Evolutionary conservation across 176 grass and related monocot species (phyloP), one percentile per base, ranked within the genome.

Genomic region (Coix lacrymajobi): DNA sequence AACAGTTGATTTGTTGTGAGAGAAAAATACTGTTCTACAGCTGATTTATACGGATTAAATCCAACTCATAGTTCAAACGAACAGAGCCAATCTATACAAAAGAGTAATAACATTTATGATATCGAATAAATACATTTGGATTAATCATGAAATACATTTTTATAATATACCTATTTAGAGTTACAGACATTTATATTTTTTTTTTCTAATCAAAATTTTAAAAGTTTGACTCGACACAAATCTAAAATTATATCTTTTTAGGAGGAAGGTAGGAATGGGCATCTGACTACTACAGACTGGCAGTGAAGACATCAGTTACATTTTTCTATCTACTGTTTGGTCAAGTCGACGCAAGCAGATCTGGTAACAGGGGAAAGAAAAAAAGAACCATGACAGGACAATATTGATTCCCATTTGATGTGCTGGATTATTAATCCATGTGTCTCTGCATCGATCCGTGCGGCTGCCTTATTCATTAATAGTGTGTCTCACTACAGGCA

Each of bases 401-500:
- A 24, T 32, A 51, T 48, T 71, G 51, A 8, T n/a, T 68, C 26
- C 20, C 17, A 3, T 67, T 28, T 16, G 62, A 76, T 49, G 79
- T 52, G 43, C 34, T 68, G 71, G 17, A 61, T 75, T 79, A 17
- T 49, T 45, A 58, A 45, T 70, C 46, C 56, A 58, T 81, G 71
- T 13, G 1, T 62, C 40, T 65, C 41, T 70, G 64, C 58, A 32
- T 9, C 71, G 44, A 52, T 61, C 60, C 14, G 65, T 17, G 66
- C 44, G 56, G 45, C 34, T 82, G 43, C 78, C 40, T 77, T 25
- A 48, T 81, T 77, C 52, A 81, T n/a, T 20, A 60, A 77, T 5
- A 44, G 19, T 56, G 71, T 79, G 57, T 73, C 58, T 73, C 73
- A 57, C 10, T 11, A 26, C 65, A 73, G 31, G 65, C 64, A 89